Conservation (phyloP, 306 rosid species). For the Prunus davidiana region DNA sequence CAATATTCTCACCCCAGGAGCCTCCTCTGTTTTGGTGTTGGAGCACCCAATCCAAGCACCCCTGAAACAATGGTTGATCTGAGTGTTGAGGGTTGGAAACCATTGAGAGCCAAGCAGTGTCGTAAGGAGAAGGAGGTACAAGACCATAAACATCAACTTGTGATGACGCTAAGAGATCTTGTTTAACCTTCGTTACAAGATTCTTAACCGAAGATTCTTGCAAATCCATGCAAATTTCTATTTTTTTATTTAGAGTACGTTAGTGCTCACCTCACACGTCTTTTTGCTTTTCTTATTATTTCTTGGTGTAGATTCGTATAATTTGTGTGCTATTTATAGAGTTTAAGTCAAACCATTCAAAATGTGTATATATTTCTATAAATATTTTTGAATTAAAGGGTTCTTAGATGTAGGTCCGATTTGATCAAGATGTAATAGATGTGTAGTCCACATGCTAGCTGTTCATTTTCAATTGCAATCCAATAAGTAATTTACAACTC, state of each 20-base stretch:
- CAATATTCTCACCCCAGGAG: slow-evolving; percentile 6
- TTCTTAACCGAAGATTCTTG: not conserved
- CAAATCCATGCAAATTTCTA: not conserved
- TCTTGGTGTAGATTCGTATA: too few species aligned
- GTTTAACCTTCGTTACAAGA: not conserved
- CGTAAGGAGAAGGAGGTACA: slow-evolving; percentile 17
- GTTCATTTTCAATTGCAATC: too few species aligned
- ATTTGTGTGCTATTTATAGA: too few species aligned
- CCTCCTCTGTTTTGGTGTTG: slow-evolving; percentile 6
- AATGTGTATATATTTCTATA: too few species aligned
- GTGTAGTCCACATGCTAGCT: too few species aligned
- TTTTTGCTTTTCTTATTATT: not conserved
- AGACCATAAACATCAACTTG: not conserved
- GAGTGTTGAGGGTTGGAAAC: slow-evolving; percentile 7
- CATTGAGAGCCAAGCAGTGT: slow-evolving; percentile 23
- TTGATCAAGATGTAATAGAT: too few species aligned
- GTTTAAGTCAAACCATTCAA: too few species aligned
- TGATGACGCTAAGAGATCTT: not conserved
- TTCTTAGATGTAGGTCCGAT: too few species aligned
- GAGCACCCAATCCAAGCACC: slow-evolving; percentile 18
- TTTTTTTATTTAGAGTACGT: too few species aligned
- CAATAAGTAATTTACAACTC: too few species aligned
- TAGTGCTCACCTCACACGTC: not conserved
- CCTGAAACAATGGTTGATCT: slow-evolving; percentile 8
- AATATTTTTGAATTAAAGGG: too few species aligned